These are phyloP conservation scores for Ganoderma lucidum DNA, from an alignment of 1,284 basidiomycete species.

Conservation along the genomic window DNA sequence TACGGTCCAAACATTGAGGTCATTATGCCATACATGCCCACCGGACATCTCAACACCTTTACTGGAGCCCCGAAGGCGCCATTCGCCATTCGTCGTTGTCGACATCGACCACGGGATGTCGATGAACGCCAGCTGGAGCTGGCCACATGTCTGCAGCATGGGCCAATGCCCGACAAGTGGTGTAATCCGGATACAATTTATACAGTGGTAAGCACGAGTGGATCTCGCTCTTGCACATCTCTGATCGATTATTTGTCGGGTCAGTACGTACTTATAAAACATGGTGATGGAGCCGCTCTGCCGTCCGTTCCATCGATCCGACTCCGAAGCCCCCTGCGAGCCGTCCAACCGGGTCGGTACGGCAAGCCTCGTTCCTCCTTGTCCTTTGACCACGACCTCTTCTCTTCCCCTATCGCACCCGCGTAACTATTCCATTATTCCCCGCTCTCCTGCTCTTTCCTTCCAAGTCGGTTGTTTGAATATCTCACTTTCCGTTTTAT, in stretches of 20 bases:
- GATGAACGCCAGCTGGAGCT: not conserved
- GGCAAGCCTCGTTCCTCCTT: not conserved
- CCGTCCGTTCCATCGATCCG: slow-evolving; percentile 7
- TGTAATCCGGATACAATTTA: slow-evolving; percentile 1
- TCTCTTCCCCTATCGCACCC: not conserved
- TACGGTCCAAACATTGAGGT: not conserved
- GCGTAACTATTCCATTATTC: slow-evolving; percentile 7
- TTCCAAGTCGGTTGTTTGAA: not conserved
- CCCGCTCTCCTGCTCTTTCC: not conserved
- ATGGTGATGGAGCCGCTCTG: not conserved
- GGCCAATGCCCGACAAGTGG: not conserved
- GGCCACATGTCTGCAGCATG: slow-evolving; percentile 5
- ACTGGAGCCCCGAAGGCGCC: not conserved
- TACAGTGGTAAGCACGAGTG: slow-evolving; percentile 3
- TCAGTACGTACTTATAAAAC: slow-evolving; percentile 7
- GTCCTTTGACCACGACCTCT: not conserved
- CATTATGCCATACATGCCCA: not conserved
- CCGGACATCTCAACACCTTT: not conserved
- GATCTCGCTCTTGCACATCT: not conserved
- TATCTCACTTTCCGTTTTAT: not conserved
- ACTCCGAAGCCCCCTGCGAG: slow-evolving; percentile 2
- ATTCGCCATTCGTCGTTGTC: not conserved
- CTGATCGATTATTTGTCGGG: slow-evolving; percentile 7
- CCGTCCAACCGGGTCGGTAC: not conserved
- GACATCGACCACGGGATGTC: too few relatives aligned